Evolutionary conservation across 805 yeast genomes (phyloP).

Genomic region (Isabelozyma rhagii): DNA sequence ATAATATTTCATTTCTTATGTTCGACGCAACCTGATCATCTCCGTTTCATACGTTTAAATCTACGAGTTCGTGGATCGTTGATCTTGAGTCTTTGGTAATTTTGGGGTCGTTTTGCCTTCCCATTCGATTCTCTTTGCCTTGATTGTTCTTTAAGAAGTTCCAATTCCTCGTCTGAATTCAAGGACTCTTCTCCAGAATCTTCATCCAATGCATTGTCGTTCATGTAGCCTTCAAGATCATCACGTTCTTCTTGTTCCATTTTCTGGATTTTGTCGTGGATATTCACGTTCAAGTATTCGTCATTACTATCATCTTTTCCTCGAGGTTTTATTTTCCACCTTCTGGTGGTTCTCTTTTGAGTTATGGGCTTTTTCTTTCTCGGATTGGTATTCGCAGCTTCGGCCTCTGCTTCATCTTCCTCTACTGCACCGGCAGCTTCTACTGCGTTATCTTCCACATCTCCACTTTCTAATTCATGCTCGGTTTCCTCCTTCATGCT

Average conservation of each 20-base stretch:
- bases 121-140: slow-evolving; percentile 5
- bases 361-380: slow-evolving; percentile 36
- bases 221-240: slow-evolving; percentile 19
- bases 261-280: slow-evolving; percentile 39
- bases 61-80: slow-evolving; percentile 42
- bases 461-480: slow-evolving; percentile 11
- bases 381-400: slow-evolving; percentile 6
- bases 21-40: slow-evolving; percentile 31
- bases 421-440: not conserved
- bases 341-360: slow-evolving; percentile 50
- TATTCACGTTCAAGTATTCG: slow-evolving; percentile 34
- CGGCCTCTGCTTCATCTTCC: slow-evolving; percentile 6
- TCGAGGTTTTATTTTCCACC: slow-evolving; percentile 47
- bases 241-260: slow-evolving; percentile 25
- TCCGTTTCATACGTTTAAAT: slow-evolving; percentile 22
- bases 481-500: slow-evolving; percentile 24
- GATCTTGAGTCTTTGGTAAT: slow-evolving; percentile 52
- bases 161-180: slow-evolving; percentile 12
- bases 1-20: not conserved
- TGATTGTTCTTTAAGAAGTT: slow-evolving; percentile 15
- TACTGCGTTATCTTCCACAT: slow-evolving; percentile 2
- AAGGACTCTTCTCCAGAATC: slow-evolving; percentile 9
- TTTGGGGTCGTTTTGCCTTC: slow-evolving; percentile 38
- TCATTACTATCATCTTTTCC: slow-evolving; percentile 14
- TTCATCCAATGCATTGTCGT: slow-evolving; percentile 12